Evolutionary conservation across 768 basidiomycete genomes (phyloP).

Genomic region (Russula dissimulans): DNA sequence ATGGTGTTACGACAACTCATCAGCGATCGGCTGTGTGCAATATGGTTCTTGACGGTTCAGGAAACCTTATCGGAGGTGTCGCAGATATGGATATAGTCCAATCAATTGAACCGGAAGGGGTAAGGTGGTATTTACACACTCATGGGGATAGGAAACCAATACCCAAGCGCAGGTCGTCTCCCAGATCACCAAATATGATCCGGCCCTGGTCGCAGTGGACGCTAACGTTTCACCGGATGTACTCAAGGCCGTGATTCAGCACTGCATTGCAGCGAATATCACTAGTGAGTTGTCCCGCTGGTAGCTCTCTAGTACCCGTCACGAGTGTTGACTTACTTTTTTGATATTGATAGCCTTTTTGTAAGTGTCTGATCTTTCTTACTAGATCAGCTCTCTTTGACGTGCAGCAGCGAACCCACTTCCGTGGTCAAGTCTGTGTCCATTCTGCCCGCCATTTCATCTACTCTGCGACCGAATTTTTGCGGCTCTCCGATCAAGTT

Average conservation of each 20-base stretch:
- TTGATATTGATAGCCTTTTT: constrained; percentile 51
- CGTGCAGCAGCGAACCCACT: constrained; percentile 72
- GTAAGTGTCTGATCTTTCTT: constrained; percentile 33
- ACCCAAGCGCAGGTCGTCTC: constrained; percentile 39
- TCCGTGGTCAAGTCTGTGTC: constrained; percentile 71
- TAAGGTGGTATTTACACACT: constrained; percentile 22
- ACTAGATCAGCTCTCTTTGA: neutral
- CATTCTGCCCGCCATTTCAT: constrained; percentile 55
- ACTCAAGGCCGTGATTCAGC: constrained; percentile 41
- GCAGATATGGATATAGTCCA: constrained; percentile 82
- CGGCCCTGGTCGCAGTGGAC: constrained; percentile 61
- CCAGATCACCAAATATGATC: constrained; percentile 39
- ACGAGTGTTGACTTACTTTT: neutral
- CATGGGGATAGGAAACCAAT: neutral
- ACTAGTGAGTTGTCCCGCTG: constrained; percentile 37
- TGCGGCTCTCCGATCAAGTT: constrained; percentile 48
- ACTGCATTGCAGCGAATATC: constrained; percentile 41
- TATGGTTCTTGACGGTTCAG: constrained; percentile 64
- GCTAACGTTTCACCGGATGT: constrained; percentile 57
- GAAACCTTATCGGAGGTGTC: constrained; percentile 73
- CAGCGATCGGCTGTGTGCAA: constrained; percentile 75
- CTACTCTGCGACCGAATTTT: constrained; percentile 26
- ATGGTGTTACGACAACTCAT: constrained; percentile 51
- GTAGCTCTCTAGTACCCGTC: neutral
- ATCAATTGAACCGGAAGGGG: constrained; percentile 37